Percentiles rank a stretch among this genome's conserved stretches.
Conservation (phyloP, 2,329 filamentous ascomycete genomes). For the Neonectria hederae region DNA sequence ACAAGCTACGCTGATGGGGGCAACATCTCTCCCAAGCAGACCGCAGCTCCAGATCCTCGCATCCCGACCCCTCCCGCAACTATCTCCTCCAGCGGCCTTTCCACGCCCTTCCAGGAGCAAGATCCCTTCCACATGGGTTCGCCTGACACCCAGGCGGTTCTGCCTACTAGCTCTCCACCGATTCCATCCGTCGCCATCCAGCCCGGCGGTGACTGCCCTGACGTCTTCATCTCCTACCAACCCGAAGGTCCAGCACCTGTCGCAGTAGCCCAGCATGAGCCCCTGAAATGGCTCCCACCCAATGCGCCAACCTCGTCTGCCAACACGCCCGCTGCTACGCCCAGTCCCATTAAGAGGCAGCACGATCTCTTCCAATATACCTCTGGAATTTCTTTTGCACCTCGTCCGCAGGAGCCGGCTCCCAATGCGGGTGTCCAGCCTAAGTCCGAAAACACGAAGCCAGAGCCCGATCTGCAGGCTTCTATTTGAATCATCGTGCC, state of each 20-base stretch:
- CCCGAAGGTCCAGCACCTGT: slow-evolving; percentile 61
- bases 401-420: slow-evolving; percentile 32
- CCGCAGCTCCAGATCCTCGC: slow-evolving; percentile 12
- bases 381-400: slow-evolving; percentile 60
- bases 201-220: slow-evolving; percentile 38
- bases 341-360: slow-evolving; percentile 49
- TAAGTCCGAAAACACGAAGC: slow-evolving; percentile 8
- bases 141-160: slow-evolving; percentile 36
- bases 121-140: slow-evolving; percentile 32
- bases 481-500: not conserved
- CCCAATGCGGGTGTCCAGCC: slow-evolving; percentile 8
- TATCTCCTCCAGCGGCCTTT: slow-evolving; percentile 37
- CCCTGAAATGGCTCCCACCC: slow-evolving; percentile 62
- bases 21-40: slow-evolving; percentile 30
- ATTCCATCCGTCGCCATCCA: slow-evolving; percentile 43
- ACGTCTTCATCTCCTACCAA: slow-evolving; percentile 64
- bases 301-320: slow-evolving; percentile 52
- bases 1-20: not conserved
- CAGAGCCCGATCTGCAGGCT: not conserved
- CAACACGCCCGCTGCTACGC: slow-evolving; percentile 45
- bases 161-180: slow-evolving; percentile 45
- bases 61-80: slow-evolving; percentile 36
- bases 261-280: slow-evolving; percentile 49
- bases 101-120: slow-evolving; percentile 38
- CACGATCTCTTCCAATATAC: slow-evolving; percentile 50